Base-by-base conservation (phyloP, 768 basidiomycete species). In the Saitozyma podzolica region DNA sequence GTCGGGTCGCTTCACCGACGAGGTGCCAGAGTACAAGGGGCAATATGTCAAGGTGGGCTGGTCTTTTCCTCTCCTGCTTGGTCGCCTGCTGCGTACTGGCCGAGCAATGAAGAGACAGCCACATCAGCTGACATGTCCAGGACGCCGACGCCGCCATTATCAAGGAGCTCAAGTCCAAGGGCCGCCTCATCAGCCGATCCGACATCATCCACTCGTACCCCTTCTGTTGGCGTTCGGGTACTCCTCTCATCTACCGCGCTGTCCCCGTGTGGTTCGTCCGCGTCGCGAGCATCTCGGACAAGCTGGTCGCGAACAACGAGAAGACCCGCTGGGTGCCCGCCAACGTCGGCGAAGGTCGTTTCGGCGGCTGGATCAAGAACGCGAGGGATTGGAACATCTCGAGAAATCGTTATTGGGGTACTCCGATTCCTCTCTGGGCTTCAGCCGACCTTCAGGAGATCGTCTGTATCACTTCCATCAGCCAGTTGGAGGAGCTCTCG, bases 381-480 rank as follows among this genome's bases (percentile, higher is more conserved):
- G 96, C 96, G n/a, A 86, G 94, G 19, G 96, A 99, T 76, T 99
- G 96, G 96, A 98, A 97, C 76, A 84, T 99, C 66, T 96, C 94
- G n/a, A 86, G 96, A 65, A 98, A 98, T 82, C 86, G 96, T 53
- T 99, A 98, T 78, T 99, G 94, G 94, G 96, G 95, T 41, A 98
- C 94, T 6, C 96, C 96, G 16, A 87, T 99, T 59, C 96, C 96
- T 10, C 82, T 99, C 42, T 99, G 96, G 96, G 91, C 83, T 37
- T 93, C 90, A 73, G 92, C 94, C 0, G 96, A 99, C 80, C 82
- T 86, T 72, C 85, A 92, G 77, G 96, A 99, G 91, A 82, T 94
- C 59, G 84, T 97, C 48, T 91, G 87, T 68, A 81, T 99, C 59
- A 86, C 90, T 66, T 98, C 95, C 4, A 87, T 97, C 41, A 87